These are phyloP conservation scores for Lasiosphaeria hispida DNA, from an alignment of 495 filamentous ascomycete species.

Conservation along the genomic window DNA sequence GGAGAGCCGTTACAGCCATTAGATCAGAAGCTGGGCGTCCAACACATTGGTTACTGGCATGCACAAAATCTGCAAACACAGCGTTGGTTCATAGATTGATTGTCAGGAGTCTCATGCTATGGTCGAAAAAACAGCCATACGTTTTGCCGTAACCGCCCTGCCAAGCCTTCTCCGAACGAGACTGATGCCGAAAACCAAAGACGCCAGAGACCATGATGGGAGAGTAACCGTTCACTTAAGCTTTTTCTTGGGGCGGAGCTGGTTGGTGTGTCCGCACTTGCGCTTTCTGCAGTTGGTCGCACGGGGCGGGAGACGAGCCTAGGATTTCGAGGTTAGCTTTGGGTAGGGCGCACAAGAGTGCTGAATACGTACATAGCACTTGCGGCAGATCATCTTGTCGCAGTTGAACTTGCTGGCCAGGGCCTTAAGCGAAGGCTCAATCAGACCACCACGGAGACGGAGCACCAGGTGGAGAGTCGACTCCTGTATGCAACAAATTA, in stretches of 20 bases:
- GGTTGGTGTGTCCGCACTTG: slow-evolving; percentile 99
- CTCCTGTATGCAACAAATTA: slow-evolving; percentile 59
- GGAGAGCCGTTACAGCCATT: too few relatives aligned
- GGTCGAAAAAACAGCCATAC: slow-evolving; percentile 31
- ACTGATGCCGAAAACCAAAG: slow-evolving; percentile 35
- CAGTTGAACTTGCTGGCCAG: slow-evolving; percentile 99
- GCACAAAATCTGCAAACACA: too few relatives aligned
- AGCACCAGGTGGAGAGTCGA: slow-evolving; percentile 99
- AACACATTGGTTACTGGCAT: too few relatives aligned
- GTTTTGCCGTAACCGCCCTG: slow-evolving; percentile 21
- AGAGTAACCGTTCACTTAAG: slow-evolving; percentile 71
- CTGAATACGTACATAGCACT: slow-evolving; percentile 81
- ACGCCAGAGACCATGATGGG: slow-evolving; percentile 39
- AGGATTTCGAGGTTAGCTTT: slow-evolving; percentile 21
- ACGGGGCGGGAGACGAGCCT: slow-evolving; percentile 95
- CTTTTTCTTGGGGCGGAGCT: slow-evolving; percentile 99
- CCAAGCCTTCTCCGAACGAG: slow-evolving; percentile 30
- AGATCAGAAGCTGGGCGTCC: too few relatives aligned
- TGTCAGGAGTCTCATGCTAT: slow-evolving; percentile 33
- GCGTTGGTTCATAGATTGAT: slow-evolving; percentile 15
- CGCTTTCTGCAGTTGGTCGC: slow-evolving; percentile 99
- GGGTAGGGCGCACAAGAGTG: slow-evolving; percentile 7
- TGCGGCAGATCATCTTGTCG: slow-evolving; percentile 99
- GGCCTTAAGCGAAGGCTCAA: slow-evolving; percentile 98
- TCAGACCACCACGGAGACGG: slow-evolving; percentile 98